A percentile compares a stretch with the other conserved stretches of the same genome.
Evolutionary conservation across 2,329 filamentous ascomycete species (phyloP).

Genomic region (Arthroderma sp.): DNA sequence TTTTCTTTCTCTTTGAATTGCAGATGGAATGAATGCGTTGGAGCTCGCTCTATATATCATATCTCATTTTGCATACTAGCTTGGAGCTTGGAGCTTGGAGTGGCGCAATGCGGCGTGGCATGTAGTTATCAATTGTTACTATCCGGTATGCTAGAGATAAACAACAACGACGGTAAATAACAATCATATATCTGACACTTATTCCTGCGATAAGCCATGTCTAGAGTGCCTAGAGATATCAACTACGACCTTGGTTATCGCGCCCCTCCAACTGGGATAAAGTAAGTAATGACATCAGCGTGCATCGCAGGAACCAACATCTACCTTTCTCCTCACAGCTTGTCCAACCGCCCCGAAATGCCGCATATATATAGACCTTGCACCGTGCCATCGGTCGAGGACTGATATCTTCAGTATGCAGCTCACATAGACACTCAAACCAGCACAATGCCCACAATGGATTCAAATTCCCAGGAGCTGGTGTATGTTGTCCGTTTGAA

Average conservation of each 20-base stretch:
- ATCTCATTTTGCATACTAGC: background rate
- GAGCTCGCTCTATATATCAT: background rate
- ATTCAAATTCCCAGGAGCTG: background rate
- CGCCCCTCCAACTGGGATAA: background rate
- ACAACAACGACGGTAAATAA: background rate
- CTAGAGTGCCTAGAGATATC: background rate
- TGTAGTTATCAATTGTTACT: background rate
- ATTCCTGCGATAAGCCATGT: too few relatives aligned
- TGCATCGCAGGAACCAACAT: background rate
- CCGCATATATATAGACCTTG: background rate
- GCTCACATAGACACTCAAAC: background rate
- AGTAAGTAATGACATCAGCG: background rate
- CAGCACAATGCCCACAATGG: background rate
- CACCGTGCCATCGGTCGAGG: background rate
- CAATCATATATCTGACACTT: background rate
- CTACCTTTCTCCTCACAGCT: background rate
- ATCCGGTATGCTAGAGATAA: background rate
- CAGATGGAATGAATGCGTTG: background rate
- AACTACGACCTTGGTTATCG: background rate
- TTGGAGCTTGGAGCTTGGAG: background rate
- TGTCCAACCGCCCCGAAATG: background rate
- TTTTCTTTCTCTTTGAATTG: background rate
- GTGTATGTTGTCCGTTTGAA: conserved; percentile 84
- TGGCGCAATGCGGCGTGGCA: background rate
- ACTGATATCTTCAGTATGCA: background rate